Evolutionary conservation across 2,329 filamentous ascomycete genomes (phyloP), one percentile per base, ranked within the genome.

Genomic region (Hymenoscyphus albidus): DNA sequence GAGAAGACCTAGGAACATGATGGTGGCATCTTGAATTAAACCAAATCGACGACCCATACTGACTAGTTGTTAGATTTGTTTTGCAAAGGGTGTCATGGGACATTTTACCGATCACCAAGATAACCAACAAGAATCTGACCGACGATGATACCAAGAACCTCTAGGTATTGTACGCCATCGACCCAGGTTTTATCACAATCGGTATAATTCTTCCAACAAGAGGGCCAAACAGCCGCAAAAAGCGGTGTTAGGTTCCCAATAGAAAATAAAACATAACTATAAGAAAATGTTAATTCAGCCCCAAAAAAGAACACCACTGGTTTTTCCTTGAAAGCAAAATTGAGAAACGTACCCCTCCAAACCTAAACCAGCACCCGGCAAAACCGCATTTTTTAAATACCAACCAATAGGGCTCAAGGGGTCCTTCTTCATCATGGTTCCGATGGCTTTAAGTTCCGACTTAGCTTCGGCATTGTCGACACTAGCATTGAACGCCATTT

Each of bases 71-170:
- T 35, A 57, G 54, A 22, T 67, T 51, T 61, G 58, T 22, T 48
- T 62, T 27, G 27, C 35, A 66, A 27, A 42, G 63, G 54, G 22
- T 35, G 9, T 35, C 35, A 38, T 39, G 16, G 78, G 79, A 59
- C 3, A 22, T 58, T 77, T 68, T 78, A 82, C 83, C 86, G 89
- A 76, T 91, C 88, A 80, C 88, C 88, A 62, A 90, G 80, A 78
- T 96, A 80, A 78, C 94, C 94, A 69, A 98, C 93, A 35, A 90
- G 80, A 62, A 96, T 88, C 79, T 98, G 94, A 72, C 93, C 94
- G 69, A 94, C 86, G 80, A 98, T 98, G 78, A 98, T 98, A 80
- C 94, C 94, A 71, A 90, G 85, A 71, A 97, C 93, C 76, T 98
- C 94, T 59, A 98, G 87, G 74, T 97, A 97, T 31, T 93, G 91